Base-by-base conservation (phyloP, 2,329 filamentous ascomycete species). In the Aspergillus nomiae region DNA sequence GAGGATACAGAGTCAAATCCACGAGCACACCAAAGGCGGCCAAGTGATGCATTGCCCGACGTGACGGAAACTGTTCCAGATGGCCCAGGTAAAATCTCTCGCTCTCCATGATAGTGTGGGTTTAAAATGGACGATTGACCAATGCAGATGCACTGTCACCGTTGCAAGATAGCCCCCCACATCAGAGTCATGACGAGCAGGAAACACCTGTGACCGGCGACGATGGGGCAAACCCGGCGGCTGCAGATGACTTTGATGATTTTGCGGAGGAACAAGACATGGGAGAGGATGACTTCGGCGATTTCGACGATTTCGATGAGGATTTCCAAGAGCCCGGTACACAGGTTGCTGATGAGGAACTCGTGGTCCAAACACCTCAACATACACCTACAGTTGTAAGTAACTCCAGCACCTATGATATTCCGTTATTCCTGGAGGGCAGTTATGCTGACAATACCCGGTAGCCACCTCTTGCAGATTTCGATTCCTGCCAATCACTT, bases 251-350 rank as follows among this genome's bases (percentile, higher is more conserved):
- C 34, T 84, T 84, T 73, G 82, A 84, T 69, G 83, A 84, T 59
- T 85, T 83, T 67, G 78, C 81, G 64, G 81, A 84, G 69, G 83
- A 83, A 54, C 82, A 82, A 63, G 81, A 83, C 63, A 81, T 79
- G 64, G 81, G 77, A 61, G 82, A 83, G 69, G 82, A 83, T 69
- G 83, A 86, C 71, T 86, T 87, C 77, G 84, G 85, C 65, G 89
- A 91, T 71, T 92, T 92, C 78, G 88, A 88, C 73, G 89, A 91
- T 71, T 91, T 91, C 78, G 88, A 88, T 73, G 80, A 83, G 67
- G 88, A 84, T 43, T 92, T 92, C 73, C 85, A 92, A 73, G 78
- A 79, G 62, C 78, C 77, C 46, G 70, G 63, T 61, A 68, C 70
- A 58, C 73, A 74, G 54, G 65, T 71, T 63, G 66, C 65, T 66